Percentiles rank a stretch among this genome's conserved stretches.
These are phyloP conservation scores for Daphne laureola DNA, from an alignment of 441 rosid genomes.

Conservation along the genomic window DNA sequence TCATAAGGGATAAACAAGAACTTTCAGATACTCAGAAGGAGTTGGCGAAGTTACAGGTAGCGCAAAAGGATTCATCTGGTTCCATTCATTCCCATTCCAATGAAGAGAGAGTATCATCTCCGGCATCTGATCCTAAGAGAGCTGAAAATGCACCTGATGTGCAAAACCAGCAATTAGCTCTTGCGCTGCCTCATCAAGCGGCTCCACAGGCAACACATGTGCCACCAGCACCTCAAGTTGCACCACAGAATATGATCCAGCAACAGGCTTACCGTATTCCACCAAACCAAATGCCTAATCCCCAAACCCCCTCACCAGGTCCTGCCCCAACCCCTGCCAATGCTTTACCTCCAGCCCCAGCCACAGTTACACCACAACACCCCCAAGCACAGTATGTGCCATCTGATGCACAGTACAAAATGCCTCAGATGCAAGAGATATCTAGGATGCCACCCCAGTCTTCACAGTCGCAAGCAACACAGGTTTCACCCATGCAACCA, in stretches of 20 bases:
- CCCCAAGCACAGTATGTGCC: conserved; percentile 38
- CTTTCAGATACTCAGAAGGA: conserved; percentile 88
- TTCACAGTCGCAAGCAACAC: conserved; percentile 35
- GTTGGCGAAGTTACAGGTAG: conserved; percentile 80
- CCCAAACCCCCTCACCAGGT: conserved; percentile 20
- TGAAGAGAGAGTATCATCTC: conserved; percentile 57
- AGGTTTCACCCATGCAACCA: conserved; percentile 35
- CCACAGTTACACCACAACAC: conserved; percentile 20
- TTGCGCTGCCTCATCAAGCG: conserved; percentile 79
- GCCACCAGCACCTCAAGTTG: conserved; percentile 34
- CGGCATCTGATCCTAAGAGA: conserved; percentile 48
- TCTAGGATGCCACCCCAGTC: conserved; percentile 41
- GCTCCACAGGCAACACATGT: conserved; percentile 49
- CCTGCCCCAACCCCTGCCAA: conserved; percentile 27
- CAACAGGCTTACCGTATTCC: conserved; percentile 66
- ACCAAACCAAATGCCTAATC: conserved; percentile 38
- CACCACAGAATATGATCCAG: conserved; percentile 41
- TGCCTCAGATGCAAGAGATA: conserved; percentile 44
- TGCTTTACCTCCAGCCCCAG: conserved; percentile 17
- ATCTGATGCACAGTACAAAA: conserved; percentile 52
- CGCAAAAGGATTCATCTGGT: conserved; percentile 68
- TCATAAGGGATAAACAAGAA: conserved; percentile 94
- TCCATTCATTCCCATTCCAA: conserved; percentile 54
- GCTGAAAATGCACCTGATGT: conserved; percentile 47
- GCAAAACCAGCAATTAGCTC: conserved; percentile 79